phyloP scores from a whole-genome alignment of 2,329 filamentous ascomycete genomes.

The Aspergillus udagawae region DNA sequence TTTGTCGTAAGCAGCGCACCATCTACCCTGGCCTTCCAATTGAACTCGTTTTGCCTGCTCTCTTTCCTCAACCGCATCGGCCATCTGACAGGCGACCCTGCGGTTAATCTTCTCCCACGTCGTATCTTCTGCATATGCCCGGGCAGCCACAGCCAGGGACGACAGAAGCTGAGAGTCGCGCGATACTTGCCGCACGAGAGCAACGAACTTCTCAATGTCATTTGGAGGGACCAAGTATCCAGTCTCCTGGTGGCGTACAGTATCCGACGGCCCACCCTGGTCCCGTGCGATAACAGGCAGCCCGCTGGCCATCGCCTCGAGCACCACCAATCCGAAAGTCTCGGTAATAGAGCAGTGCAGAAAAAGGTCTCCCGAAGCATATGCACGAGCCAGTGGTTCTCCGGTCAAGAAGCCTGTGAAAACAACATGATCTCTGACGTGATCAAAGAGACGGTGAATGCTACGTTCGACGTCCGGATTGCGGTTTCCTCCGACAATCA shows the following conservation, averaged over 20 bases:
- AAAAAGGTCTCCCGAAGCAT: slow-evolving; percentile 66
- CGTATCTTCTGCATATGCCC: slow-evolving; percentile 57
- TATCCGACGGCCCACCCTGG: slow-evolving; percentile 66
- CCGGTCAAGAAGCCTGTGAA: slow-evolving; percentile 65
- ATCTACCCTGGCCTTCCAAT: background rate
- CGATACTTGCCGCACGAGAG: slow-evolving; percentile 49
- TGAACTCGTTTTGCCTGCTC: background rate
- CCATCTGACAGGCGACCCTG: slow-evolving; percentile 62
- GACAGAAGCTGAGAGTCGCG: slow-evolving; percentile 43
- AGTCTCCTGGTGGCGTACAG: slow-evolving; percentile 55
- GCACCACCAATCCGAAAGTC: slow-evolving; percentile 66
- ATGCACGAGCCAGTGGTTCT: slow-evolving; percentile 59
- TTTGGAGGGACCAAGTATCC: slow-evolving; percentile 59
- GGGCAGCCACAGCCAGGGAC: slow-evolving; percentile 47
- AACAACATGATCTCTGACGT: slow-evolving; percentile 54
- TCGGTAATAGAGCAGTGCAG: slow-evolving; percentile 68
- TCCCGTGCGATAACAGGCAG: slow-evolving; percentile 66
- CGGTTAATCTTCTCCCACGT: slow-evolving; percentile 72
- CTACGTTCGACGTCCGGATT: slow-evolving; percentile 60
- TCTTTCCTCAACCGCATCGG: slow-evolving; percentile 38
- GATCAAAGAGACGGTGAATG: slow-evolving; percentile 57
- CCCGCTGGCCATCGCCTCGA: slow-evolving; percentile 68
- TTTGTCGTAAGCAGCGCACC: background rate
- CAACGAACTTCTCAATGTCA: slow-evolving; percentile 58
- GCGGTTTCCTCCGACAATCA: slow-evolving; percentile 65